Percentiles rank a stretch among this genome's conserved stretches.
Conservation (phyloP, 768 basidiomycete genomes). For the Dendrothele bispora region DNA sequence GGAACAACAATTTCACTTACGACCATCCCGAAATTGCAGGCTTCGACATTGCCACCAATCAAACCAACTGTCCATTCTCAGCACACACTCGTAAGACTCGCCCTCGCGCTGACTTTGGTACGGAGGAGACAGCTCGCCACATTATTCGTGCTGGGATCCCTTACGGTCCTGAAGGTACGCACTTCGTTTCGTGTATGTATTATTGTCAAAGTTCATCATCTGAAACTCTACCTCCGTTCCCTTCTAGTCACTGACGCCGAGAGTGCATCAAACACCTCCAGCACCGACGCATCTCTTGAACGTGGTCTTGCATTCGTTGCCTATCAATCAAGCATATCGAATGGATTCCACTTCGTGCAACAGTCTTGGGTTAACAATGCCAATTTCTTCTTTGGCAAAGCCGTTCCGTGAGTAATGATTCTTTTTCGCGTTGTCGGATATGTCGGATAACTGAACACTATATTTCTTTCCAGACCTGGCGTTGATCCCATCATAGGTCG, state of each 20-base stretch:
- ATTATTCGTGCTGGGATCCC: constrained; percentile 10
- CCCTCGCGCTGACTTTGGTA: constrained; percentile 24
- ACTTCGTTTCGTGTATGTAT: neutral
- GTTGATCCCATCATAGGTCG: constrained; percentile 13
- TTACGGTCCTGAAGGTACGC: constrained; percentile 15
- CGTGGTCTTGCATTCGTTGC: constrained; percentile 12
- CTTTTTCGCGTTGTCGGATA: neutral
- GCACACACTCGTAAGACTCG: constrained; percentile 29
- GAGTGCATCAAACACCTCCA: neutral
- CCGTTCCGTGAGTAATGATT: neutral
- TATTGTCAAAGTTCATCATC: neutral
- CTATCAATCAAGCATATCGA: constrained; percentile 14
- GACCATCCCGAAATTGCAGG: constrained; percentile 16
- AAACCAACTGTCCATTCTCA: constrained; percentile 29
- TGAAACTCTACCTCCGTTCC: neutral
- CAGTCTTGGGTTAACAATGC: constrained; percentile 13
- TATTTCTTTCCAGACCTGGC: too few species aligned
- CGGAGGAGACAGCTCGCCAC: constrained; percentile 1
- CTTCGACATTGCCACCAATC: constrained; percentile 17
- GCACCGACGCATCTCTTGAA: neutral
- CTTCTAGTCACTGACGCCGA: constrained; percentile 8
- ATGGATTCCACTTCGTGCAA: constrained; percentile 17
- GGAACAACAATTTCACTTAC: constrained; percentile 34
- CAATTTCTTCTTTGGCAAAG: neutral
- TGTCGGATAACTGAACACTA: too few species aligned